These are phyloP conservation scores for Thermoascus crustaceus DNA, from an alignment of 2,329 filamentous ascomycete species.

Conservation along the genomic window DNA sequence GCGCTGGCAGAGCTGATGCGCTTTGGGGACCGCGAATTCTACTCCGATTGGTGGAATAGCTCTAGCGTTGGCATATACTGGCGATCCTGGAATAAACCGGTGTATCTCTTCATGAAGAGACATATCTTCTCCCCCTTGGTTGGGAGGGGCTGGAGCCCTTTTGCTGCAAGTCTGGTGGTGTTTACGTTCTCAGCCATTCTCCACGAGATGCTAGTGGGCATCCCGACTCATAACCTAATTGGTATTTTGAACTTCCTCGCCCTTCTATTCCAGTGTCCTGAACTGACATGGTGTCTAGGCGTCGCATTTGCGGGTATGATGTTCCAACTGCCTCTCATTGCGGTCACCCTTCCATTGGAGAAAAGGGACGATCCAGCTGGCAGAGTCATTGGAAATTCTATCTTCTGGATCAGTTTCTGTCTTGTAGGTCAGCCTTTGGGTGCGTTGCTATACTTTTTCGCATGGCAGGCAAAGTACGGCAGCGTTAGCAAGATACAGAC, in stretches of 20 bases:
- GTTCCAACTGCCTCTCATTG: slow-evolving; percentile 80
- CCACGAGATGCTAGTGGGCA: slow-evolving; percentile 85
- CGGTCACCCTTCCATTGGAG: slow-evolving; percentile 68
- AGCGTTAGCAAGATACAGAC: slow-evolving; percentile 55
- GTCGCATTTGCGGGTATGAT: slow-evolving; percentile 95
- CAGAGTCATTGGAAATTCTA: slow-evolving; percentile 77
- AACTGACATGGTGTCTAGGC: slow-evolving; percentile 41
- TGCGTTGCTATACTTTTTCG: slow-evolving; percentile 90
- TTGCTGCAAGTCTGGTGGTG: slow-evolving; percentile 66
- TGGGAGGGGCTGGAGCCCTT: slow-evolving; percentile 68
- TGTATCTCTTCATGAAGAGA: slow-evolving; percentile 92
- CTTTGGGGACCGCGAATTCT: slow-evolving; percentile 91
- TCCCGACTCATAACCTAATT: slow-evolving; percentile 90
- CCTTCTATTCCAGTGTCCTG: not conserved
- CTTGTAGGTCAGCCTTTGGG: slow-evolving; percentile 91
- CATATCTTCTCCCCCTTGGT: slow-evolving; percentile 87
- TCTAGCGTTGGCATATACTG: slow-evolving; percentile 80
- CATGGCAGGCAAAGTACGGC: slow-evolving; percentile 97
- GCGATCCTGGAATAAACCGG: slow-evolving; percentile 96
- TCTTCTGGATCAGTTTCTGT: slow-evolving; percentile 96
- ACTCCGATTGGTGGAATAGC: slow-evolving; percentile 97
- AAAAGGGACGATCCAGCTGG: slow-evolving; percentile 68
- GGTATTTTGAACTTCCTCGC: slow-evolving; percentile 43
- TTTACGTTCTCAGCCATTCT: slow-evolving; percentile 83
- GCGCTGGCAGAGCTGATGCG: slow-evolving; percentile 80